These are phyloP conservation scores for Phylloboletellus chloephorus DNA, from an alignment of 1,284 basidiomycete genomes.

Conservation along the genomic window DNA sequence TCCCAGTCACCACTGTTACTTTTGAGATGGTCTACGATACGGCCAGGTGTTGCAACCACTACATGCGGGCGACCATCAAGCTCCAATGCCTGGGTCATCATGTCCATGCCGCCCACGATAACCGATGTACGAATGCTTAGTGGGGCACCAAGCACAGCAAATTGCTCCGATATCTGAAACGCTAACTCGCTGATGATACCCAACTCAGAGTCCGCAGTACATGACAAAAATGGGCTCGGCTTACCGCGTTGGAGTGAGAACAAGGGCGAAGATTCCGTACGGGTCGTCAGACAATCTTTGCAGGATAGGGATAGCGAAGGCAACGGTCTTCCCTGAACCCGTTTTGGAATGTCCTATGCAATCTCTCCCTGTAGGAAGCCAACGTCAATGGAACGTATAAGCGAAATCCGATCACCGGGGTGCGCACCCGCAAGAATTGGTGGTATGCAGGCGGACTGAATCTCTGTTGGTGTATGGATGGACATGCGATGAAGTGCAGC, in stretches of 20 bases:
- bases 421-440: conserved; percentile 76
- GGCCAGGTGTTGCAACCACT: conserved; percentile 93
- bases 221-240: conserved; percentile 18
- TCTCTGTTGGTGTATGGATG: conserved; percentile 81
- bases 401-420: conserved; percentile 7
- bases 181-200: conserved; percentile 73
- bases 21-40: conserved; percentile 87
- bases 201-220: neutral
- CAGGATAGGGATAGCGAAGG: conserved; percentile 93
- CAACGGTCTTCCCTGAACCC: conserved; percentile 96
- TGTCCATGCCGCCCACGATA: conserved; percentile 97
- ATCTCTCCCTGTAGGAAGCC: conserved; percentile 56
- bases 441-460: conserved; percentile 89
- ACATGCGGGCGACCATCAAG: conserved; percentile 85
- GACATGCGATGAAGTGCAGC: conserved; percentile 76
- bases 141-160: conserved; percentile 83
- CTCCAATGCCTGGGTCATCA: conserved; percentile 91
- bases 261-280: conserved; percentile 89
- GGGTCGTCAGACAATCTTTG: conserved; percentile 86
- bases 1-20: conserved; percentile 82
- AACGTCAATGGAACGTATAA: neutral
- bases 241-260: conserved; percentile 91
- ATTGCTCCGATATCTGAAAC: conserved; percentile 96
- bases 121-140: conserved; percentile 82
- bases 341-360: conserved; percentile 98